Base-by-base conservation (phyloP, 257 asterid species). In the Penstemon barbatus region DNA sequence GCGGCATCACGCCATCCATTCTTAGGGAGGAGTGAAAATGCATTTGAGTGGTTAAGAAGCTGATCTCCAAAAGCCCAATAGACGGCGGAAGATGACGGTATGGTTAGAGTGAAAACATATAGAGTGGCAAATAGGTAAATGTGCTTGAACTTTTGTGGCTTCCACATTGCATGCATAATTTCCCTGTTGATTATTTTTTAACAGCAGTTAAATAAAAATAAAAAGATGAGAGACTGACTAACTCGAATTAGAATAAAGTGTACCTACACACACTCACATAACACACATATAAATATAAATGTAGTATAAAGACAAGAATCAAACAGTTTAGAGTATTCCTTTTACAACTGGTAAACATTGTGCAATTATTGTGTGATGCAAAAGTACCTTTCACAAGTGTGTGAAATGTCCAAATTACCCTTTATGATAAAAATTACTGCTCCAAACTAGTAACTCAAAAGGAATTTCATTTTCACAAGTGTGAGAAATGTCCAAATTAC, bases 111-210 rank as follows among this genome's bases (percentile, higher is more conserved):
- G 87, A 90, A 90, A 4, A 90, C 97, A 70, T 86, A 90, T 3
- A 90, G 38, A 2, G 97, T 90, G 19, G 97, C 97, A 45, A 77
- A 58, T 71, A 90, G 76, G 78, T 90, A 90, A 44, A 85, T 85
- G 79, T 79, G 74, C 86, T 90, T 90, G 79, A 90, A 90, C 65
- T 88, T 90, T 15, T 77, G 86, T 15, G 97, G 96, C 69, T 90
- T 90, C 97, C 97, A 90, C 97, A 90, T 90, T 0, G 97, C 97
- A 65, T 90, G 97, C 97, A 90, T 90, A 57, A 90, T 83, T 78
- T 90, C 96, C 77, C 97, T 90, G 87, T 57, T 5, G 65, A 37
- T 7, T 6, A 64, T n/a, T 6, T 56, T 60, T 53, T 52, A 46
- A 53, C 63, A 44, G 1, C 36, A 43, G 61, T 61, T 15, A 15